These are phyloP conservation scores for Ogataea angusta DNA, from an alignment of 805 yeast genomes.

Conservation along the genomic window DNA sequence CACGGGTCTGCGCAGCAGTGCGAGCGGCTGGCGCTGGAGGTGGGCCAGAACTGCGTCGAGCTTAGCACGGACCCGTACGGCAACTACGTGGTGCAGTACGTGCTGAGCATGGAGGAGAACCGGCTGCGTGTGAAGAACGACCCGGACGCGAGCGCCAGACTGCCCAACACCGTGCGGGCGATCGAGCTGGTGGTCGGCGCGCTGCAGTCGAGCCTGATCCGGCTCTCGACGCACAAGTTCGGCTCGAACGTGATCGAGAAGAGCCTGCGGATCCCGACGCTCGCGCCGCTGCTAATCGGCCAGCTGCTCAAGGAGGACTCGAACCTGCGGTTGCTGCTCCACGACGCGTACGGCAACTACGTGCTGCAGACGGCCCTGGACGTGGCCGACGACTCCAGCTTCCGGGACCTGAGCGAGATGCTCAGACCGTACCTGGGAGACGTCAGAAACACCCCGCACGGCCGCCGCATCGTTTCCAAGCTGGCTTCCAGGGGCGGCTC, in stretches of 20 bases:
- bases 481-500: conserved; percentile 34
- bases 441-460: conserved; percentile 89
- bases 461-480: conserved; percentile 85
- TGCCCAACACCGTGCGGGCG: conserved; percentile 31
- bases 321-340: conserved; percentile 42
- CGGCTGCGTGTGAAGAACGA: conserved; percentile 31
- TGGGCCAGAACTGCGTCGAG: conserved; percentile 64
- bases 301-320: conserved; percentile 37
- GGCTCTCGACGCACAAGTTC: conserved; percentile 55
- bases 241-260: conserved; percentile 62
- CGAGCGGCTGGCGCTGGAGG: conserved; percentile 58
- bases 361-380: conserved; percentile 58
- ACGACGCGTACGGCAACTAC: conserved; percentile 59
- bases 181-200: conserved; percentile 29
- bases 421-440: conserved; percentile 75
- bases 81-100: conserved; percentile 94
- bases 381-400: conserved; percentile 50
- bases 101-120: conserved; percentile 44
- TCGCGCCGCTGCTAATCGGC: conserved; percentile 43
- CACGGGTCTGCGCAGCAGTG: conserved; percentile 76
- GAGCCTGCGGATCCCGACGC: conserved; percentile 44
- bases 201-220: conserved; percentile 30
- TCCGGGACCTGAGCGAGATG: conserved; percentile 50
- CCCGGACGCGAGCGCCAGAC: conserved; percentile 19
- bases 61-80: conserved; percentile 93